Evolutionary conservation across 2,329 filamentous ascomycete species (phyloP), one percentile per base, ranked within the genome.

Genomic region (Cladosporium sp.): DNA sequence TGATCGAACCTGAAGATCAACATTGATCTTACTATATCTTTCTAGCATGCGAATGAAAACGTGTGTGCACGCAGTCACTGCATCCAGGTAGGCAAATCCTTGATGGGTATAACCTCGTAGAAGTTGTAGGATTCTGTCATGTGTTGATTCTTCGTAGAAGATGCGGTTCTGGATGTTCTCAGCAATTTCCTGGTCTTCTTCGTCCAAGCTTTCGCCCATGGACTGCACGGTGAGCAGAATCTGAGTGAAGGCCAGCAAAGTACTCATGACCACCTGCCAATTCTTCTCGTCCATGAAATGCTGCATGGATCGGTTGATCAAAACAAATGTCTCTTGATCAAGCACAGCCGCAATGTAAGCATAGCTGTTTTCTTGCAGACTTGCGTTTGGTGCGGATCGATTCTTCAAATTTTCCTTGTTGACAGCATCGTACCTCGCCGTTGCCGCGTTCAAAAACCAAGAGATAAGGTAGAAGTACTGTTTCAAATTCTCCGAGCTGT

Each of bases 91-190:
- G 56, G 91, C 90, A 65, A 97, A 94, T 0, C 90, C 89, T 74
- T 97, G 94, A 60, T 93, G 90, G 64, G 95, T 96, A 76, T 95
- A 97, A n/a, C 83, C 87, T 61, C 88, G 82, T 1, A 93, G 80
- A 54, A 97, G 89, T 59, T 86, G 83, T 28, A 93, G 83, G 52
- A 99, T 83, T 22, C 89, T 82, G 61, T 99, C 93, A 68, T 99
- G 92, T 0, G 92, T 97, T 0, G 90, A 84, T 69, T 97, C 91
- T 73, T 99, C 94, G 74, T 99, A 99, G 72, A 99, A 99, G n/a
- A 99, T 90, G 60, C 93, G 90, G 66, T 89, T 95, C 53, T 96
- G 84, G 12, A 96, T 97, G 65, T 99, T 99, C 70, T 99, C 93
- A 0, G 94, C 93, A 70, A 99, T 97, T 66, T 97, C 94, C 69